These are phyloP conservation scores for Moniliella sp. DNA, from an alignment of 1,284 basidiomycete genomes.

Conservation along the genomic window DNA sequence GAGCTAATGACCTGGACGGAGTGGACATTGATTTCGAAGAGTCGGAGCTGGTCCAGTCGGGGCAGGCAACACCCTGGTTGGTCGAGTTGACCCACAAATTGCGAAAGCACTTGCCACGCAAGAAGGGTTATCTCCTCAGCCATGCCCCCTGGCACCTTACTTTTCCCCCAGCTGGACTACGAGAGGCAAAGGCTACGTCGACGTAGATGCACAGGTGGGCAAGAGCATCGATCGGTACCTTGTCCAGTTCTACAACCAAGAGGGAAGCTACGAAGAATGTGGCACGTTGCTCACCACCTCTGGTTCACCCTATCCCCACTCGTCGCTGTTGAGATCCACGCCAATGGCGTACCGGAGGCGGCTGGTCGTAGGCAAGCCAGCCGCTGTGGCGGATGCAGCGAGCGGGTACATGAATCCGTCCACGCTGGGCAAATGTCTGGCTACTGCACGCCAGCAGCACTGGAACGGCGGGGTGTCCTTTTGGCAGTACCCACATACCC, in stretches of 20 bases:
- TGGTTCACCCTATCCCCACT: no score
- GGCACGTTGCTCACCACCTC: no score
- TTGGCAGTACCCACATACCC: not conserved
- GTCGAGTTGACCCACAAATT: constrained; percentile 36
- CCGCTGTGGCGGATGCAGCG: not conserved
- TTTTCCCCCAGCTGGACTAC: no score
- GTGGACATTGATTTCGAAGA: constrained; percentile 45
- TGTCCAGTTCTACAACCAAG: no score
- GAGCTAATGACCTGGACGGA: constrained; percentile 38
- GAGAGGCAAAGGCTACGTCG: no score
- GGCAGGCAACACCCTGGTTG: constrained; percentile 6
- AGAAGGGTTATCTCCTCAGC: constrained; percentile 33
- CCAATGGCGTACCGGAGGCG: not conserved
- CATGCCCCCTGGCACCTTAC: constrained; percentile 25
- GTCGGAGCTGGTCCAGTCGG: constrained; percentile 16
- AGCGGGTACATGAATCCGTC: not conserved
- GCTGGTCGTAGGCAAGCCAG: not conserved
- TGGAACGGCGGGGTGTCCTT: not conserved
- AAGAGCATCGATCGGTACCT: no score
- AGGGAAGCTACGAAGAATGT: no score
- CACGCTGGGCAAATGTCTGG: not conserved
- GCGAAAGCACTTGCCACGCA: constrained; percentile 35
- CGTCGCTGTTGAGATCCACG: not conserved
- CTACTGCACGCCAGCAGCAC: not conserved
- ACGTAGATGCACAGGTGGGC: no score